Percentiles rank a stretch among this genome's conserved stretches.
Evolutionary conservation across 2,329 filamentous ascomycete genomes (phyloP).

Genomic region (Claviceps arundinis): DNA sequence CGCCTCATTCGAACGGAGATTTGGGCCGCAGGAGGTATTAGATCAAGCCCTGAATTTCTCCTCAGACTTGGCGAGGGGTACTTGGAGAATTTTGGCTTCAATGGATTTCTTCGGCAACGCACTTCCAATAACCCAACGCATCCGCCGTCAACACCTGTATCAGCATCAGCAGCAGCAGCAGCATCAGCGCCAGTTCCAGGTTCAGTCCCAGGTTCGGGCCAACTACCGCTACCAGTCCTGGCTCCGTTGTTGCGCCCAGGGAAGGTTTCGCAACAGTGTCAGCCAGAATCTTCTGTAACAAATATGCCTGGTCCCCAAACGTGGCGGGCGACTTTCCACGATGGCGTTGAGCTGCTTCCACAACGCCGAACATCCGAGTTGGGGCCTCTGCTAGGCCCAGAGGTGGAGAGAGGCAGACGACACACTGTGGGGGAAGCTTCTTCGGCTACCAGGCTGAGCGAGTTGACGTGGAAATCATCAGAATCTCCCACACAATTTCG

Average conservation of each 20-base stretch:
- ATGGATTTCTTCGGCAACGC: slow-evolving; percentile 20
- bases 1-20: slow-evolving; percentile 31
- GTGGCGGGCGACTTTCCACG: slow-evolving; percentile 7
- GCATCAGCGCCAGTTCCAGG: background rate
- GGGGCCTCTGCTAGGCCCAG: slow-evolving; percentile 1
- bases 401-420: slow-evolving; percentile 17
- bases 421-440: slow-evolving; percentile 36
- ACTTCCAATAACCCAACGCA: background rate
- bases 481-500: slow-evolving; percentile 21
- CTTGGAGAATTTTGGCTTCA: slow-evolving; percentile 19
- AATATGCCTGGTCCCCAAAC: background rate
- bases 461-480: slow-evolving; percentile 30
- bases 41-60: slow-evolving; percentile 36
- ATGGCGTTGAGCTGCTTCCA: slow-evolving; percentile 6
- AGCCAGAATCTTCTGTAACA: slow-evolving; percentile 2
- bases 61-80: slow-evolving; percentile 33
- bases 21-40: slow-evolving; percentile 33
- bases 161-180: background rate
- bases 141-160: slow-evolving; percentile 4
- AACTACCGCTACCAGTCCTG: background rate
- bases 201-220: background rate
- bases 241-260: slow-evolving; percentile 4
- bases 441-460: slow-evolving; percentile 23
- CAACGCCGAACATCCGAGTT: slow-evolving; percentile 6
- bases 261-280: slow-evolving; percentile 4